Base-by-base conservation (phyloP, 192 early-diverging fungal species). In the Coemansia furcata region DNA sequence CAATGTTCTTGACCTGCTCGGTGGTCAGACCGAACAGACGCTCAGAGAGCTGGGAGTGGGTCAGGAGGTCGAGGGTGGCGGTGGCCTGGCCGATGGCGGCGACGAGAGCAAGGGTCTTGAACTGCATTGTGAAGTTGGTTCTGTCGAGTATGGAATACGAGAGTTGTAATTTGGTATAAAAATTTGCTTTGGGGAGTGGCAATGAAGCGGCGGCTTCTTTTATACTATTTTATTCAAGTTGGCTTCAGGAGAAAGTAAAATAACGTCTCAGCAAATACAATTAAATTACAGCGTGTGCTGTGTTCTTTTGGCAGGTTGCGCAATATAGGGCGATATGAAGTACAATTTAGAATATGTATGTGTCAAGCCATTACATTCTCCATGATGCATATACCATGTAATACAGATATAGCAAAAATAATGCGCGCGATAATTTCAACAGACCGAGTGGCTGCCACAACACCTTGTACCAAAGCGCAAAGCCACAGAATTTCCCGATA, bases 1-100 rank as follows among this genome's bases (percentile, higher is more conserved):
- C 78, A 72, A 80, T 80, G 78, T 68, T 80, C 78, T 80, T 80
- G 69, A 80, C 78, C 69, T 80, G 78, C 73, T 80, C 78, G 66
- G 78, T 80, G 40, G 72, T 69, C 55, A 80, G 78, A 69, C 78
- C 78, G 63, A 80, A 80, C 40, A 80, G 72, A 66, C 73, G 78
- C 78, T 80, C 78, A 43, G 78, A 80, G 62, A 80, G 32, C 72
- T 80, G 72, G 21, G 78, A 75, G 78, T 80, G 78, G 50, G 78
- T 80, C 66, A 80, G 78, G 67, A 80, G 55, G 73, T 80, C 78
- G 54, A 80, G 72, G 67, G 78, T 80, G 69, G 78, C 78, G 68
- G 78, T 67, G 69, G 78, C 78, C 78, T 80, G 78, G 68, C 78
- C 73, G 50, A 75, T 69, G 67, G 69, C 73, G 67, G 78, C 78